Base-by-base conservation (phyloP, 169 alveolate species). In the Cryptosporidium tyzzeri region DNA sequence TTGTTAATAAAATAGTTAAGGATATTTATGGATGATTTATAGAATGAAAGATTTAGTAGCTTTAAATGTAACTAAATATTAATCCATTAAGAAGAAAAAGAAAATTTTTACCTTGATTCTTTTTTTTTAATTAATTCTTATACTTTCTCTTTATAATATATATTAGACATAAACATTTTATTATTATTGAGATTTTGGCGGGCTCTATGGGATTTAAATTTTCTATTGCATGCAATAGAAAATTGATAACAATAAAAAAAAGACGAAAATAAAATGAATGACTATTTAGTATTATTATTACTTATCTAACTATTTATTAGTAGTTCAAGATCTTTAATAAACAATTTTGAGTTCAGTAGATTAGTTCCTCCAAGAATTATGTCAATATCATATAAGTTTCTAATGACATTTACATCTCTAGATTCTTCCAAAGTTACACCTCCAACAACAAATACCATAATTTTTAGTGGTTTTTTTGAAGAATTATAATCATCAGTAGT, bases 391-490 rank as follows among this genome's bases (percentile, higher is more conserved):
- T 84, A 85, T 65, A 91, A 86, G 70, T 93, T 92, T 84, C 92
- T 94, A 68, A 95, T 92, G 58, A 91, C 84, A 37, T 96, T 95
- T 69, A 96, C 71, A 86, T 97, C 98, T 75, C 96, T 93, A 21
- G 96, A 97, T 92, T 97, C 99, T 93, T 97, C 98, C 86, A 91
- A 97, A 2, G 99, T 97, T 23, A 95, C 94, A 5, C 99, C 99
- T 7, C 99, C 99, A 39, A 97, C 96, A 31, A 95, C 91, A 80
- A 97, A 97, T 23, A 97, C 93, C 73, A 97, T 94, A 31, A 95
- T 85, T 70, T 94, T 94, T 48, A 89, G 61, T 2, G 95, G 93
- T 70, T 92, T 91, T 58, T 94, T 95, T 84, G 87, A 92, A 23
- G 92, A 67, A 70, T 91, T 92, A 69, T 86, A 91, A 29, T 75